Conservation (phyloP, 2,329 filamentous ascomycete genomes). For the Zymoseptoria brevis region DNA sequence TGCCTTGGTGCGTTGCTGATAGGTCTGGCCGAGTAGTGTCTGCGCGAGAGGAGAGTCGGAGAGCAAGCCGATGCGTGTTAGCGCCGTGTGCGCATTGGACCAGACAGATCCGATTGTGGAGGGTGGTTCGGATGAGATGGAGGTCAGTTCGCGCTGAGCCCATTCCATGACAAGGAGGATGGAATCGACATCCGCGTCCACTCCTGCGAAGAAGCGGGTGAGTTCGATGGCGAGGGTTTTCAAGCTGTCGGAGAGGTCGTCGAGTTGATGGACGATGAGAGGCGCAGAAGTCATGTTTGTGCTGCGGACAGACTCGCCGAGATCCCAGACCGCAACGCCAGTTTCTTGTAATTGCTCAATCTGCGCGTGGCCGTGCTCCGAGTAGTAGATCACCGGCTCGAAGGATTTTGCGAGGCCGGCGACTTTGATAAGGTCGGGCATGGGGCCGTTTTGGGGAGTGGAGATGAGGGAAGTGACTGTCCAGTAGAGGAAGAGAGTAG, state of each 20-base stretch:
- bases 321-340: slow-evolving; percentile 87
- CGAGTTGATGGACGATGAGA: slow-evolving; percentile 76
- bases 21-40: slow-evolving; percentile 67
- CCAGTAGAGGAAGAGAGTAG: slow-evolving; percentile 57
- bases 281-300: slow-evolving; percentile 87
- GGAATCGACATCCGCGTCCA: slow-evolving; percentile 86
- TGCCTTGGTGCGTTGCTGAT: slow-evolving; percentile 68
- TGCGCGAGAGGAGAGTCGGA: slow-evolving; percentile 16
- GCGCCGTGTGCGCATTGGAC: slow-evolving; percentile 73
- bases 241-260: slow-evolving; percentile 76
- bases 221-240: slow-evolving; percentile 78
- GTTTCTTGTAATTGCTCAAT: slow-evolving; percentile 85
- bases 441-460: slow-evolving; percentile 57
- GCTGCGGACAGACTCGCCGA: slow-evolving; percentile 79
- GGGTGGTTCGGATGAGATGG: slow-evolving; percentile 54
- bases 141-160: slow-evolving; percentile 76
- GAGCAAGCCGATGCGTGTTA: slow-evolving; percentile 51
- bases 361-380: slow-evolving; percentile 77
- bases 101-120: slow-evolving; percentile 64
- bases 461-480: slow-evolving; percentile 60
- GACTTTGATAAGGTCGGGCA: slow-evolving; percentile 83
- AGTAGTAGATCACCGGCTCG: slow-evolving; percentile 90
- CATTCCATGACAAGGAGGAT: slow-evolving; percentile 96
- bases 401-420: slow-evolving; percentile 84
- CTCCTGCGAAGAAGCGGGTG: slow-evolving; percentile 85